Evolutionary conservation across 768 basidiomycete genomes (phyloP).

Genomic region (Panaeolus papilionaceus): DNA sequence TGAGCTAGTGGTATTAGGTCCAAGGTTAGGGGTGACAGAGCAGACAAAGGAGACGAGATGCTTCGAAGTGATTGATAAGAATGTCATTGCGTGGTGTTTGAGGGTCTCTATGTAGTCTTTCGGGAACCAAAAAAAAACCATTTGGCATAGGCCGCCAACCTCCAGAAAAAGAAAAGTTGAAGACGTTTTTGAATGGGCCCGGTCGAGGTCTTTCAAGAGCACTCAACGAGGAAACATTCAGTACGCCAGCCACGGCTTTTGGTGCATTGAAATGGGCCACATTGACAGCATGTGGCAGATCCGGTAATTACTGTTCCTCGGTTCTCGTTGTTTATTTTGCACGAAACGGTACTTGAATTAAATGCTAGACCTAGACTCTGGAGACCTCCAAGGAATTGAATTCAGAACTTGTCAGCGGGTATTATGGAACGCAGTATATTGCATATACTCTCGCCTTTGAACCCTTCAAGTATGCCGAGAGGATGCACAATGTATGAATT

Average conservation of each 20-base stretch:
- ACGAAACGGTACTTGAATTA: too few relatives aligned
- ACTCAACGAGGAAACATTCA: not conserved
- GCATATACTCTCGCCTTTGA: not conserved
- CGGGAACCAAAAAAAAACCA: not conserved
- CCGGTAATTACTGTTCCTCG: not conserved
- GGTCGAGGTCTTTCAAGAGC: not conserved
- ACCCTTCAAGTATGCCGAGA: too few relatives aligned
- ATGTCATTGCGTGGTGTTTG: conserved; percentile 19
- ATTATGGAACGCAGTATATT: not conserved
- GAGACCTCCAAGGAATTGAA: too few relatives aligned
- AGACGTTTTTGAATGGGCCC: not conserved
- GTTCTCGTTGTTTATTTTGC: too few relatives aligned
- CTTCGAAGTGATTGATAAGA: conserved; percentile 15
- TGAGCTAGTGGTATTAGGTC: not conserved
- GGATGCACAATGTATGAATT: too few relatives aligned
- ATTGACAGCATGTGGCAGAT: conserved; percentile 1
- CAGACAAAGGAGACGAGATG: not conserved
- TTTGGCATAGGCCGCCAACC: not conserved
- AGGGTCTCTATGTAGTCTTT: conserved; percentile 5
- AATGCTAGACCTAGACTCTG: too few relatives aligned
- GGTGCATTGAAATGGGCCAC: not conserved
- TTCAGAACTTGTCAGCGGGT: too few relatives aligned
- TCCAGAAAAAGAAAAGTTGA: not conserved
- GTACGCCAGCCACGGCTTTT: not conserved
- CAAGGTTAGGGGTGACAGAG: not conserved